Evolutionary conservation across 1,139 yeast genomes (phyloP), one percentile per base, ranked within the genome.

Genomic region (Arxiozyma heterogenica): DNA sequence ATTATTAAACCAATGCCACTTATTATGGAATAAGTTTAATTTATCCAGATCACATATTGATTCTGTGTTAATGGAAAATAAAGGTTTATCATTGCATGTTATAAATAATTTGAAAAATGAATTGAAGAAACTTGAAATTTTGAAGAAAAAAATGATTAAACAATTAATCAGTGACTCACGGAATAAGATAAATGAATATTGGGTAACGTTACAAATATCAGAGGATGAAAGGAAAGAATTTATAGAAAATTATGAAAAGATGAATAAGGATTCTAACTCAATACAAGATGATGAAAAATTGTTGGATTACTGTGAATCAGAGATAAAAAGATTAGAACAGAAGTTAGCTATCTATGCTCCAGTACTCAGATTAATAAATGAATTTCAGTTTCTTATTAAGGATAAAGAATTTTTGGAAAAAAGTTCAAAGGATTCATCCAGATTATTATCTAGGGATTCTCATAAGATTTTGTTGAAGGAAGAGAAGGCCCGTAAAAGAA

Each of bases 381-480:
- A 79, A 53, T 77, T 86, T 58, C 73, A 77, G 50, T 78, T 75
- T 8, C 69, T 91, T 20, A 70, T 82, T 42, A 71, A 73, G 22
- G 95, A 89, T 61, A 85, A 85, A 59, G 65, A 69, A 4, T 80
- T 80, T 51, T 74, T 93, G 44, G 82, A 77, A 49, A 84, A 82
- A 59, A 82, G 94, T 5, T 79, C 87, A 1, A 84, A 82, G 61
- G 95, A 93, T 65, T 83, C 96, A 0, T 83, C 94, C 0, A 76
- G 98, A 57, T 74, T 91, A 46, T 72, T 86, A 52, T 80, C 86
- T 57, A 81, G 87, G 62, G 84, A 89, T 59, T 86, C 93, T 3
- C 91, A 94, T 60, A 83, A 83, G 57, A 84, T 90, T 30, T 72
- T 91, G 54, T 75, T 87, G 57, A 79, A 85, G 57, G 98, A 93